Conservation (phyloP, 2,329 filamentous ascomycete species). For the Stemphylium lycopersici region DNA sequence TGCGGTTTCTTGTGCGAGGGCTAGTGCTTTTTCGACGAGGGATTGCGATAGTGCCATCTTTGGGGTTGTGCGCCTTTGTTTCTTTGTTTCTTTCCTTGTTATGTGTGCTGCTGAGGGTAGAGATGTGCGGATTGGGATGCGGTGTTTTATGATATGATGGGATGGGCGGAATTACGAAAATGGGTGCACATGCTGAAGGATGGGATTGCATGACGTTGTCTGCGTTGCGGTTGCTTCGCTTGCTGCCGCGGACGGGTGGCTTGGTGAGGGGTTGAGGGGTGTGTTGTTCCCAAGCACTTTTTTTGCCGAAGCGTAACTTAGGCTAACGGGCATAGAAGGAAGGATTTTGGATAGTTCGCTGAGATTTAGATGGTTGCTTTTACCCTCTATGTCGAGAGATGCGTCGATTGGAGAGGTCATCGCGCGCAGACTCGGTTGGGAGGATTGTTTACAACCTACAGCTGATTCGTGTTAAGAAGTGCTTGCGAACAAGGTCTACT, state of each 20-base stretch:
- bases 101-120: constrained; percentile 2
- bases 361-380: neutral
- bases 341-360: neutral
- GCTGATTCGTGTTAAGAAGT: too few species aligned
- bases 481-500: too few species aligned
- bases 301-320: constrained; percentile 3
- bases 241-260: constrained; percentile 7
- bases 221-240: constrained; percentile 3
- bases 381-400: neutral
- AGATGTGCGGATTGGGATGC: too few species aligned
- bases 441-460: too few species aligned
- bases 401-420: too few species aligned
- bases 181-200: too few species aligned
- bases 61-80: too few species aligned
- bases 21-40: constrained; percentile 25
- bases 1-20: constrained; percentile 40
- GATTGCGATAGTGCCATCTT: constrained; percentile 61
- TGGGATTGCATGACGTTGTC: neutral
- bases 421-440: too few species aligned
- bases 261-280: constrained; percentile 8
- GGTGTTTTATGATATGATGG: neutral
- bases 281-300: neutral
- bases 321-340: neutral
- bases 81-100: too few species aligned
- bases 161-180: too few species aligned